phyloP scores from a whole-genome alignment of 2,329 filamentous ascomycete species.

The Arthroderma sp. region DNA sequence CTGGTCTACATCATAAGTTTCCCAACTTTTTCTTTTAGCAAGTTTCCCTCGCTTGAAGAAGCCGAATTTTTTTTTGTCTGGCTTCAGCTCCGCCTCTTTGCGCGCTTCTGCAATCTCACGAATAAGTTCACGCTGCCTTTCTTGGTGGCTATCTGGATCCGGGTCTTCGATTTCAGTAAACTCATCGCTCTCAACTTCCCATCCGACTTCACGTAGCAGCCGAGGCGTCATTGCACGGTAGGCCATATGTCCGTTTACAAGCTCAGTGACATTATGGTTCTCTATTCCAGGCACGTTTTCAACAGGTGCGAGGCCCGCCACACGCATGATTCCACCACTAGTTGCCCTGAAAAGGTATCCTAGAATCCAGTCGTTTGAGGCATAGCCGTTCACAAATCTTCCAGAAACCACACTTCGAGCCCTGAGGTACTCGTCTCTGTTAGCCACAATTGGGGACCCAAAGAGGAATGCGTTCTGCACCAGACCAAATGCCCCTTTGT shows the following conservation, averaged over 20 bases:
- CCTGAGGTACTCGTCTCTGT: conserved; percentile 74
- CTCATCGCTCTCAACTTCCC: conserved; percentile 82
- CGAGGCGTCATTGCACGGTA: conserved; percentile 87
- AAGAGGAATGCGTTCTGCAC: conserved; percentile 94
- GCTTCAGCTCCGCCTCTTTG: conserved; percentile 69
- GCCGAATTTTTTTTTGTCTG: conserved; percentile 56
- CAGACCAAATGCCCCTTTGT: conserved; percentile 69
- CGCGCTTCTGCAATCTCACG: conserved; percentile 93
- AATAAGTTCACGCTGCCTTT: conserved; percentile 83
- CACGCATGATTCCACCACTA: conserved; percentile 74
- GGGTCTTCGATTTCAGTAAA: conserved; percentile 96
- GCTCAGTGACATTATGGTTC: conserved; percentile 74
- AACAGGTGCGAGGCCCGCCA: conserved; percentile 71
- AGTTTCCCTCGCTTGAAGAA: conserved; percentile 69
- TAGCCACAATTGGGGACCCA: conserved; percentile 81
- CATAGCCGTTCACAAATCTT: conserved; percentile 90
- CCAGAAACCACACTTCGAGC: conserved; percentile 75
- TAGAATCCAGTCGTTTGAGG: conserved; percentile 92
- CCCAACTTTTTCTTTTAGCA: conserved; percentile 75
- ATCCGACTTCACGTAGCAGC: conserved; percentile 75
- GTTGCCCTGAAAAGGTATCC: conserved; percentile 92
- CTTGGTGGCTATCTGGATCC: conserved; percentile 81
- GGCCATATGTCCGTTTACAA: conserved; percentile 88
- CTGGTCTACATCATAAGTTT: conserved; percentile 66
- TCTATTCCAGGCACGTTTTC: conserved; percentile 68